Evolutionary conservation across 2,329 filamentous ascomycete genomes (phyloP), one percentile per base, ranked within the genome.

Genomic region (Ploettnerulaceae sp.): DNA sequence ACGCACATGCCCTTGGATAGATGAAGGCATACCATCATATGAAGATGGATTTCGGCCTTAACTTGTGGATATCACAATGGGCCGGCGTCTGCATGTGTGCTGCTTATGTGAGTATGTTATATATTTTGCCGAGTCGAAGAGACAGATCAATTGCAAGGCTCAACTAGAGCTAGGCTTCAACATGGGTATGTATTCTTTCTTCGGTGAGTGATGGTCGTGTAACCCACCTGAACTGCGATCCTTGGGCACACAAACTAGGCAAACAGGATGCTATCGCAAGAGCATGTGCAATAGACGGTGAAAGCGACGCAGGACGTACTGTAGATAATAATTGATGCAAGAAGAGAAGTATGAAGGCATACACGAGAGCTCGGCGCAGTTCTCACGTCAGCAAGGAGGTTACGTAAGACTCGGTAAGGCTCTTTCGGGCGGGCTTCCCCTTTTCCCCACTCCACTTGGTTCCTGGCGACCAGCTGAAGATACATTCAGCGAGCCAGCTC

Each of bases 351-450:
- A 8, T 5, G 12, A 20, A 34, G 21, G 17, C 14, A 15, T 14
- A 25, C 12, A 24, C 34, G 24, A 4, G 5, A 34, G 17, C 14
- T 34, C 20, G 20, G 24, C 24, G n/a, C 8, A 2, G 18, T 35
- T 43, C 40, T 43, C 40, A 43, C 40, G 33, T 37, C 42, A 36
- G 42, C 33, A 29, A 26, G 18, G 33, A 25, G 17, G 17, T 34
- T 9, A 6, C 18, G 7, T 20, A 29, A 18, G 41, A 7, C 8
- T 20, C 24, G 9, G 9, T 22, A 15, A 32, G 29, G 33, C 29
- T 18, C 21, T 24, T 17, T 14, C 18, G 14, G 24, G 22, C 7
- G 20, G 34, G 21, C 39, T 31, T 18, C 25, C 20, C 17, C 22
- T 26, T 12, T n/a, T 8, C 36, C n/a, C n/a, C n/a, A n/a, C 24